Conservation (phyloP, 768 basidiomycete genomes). For the Leccinum truebloodii region DNA sequence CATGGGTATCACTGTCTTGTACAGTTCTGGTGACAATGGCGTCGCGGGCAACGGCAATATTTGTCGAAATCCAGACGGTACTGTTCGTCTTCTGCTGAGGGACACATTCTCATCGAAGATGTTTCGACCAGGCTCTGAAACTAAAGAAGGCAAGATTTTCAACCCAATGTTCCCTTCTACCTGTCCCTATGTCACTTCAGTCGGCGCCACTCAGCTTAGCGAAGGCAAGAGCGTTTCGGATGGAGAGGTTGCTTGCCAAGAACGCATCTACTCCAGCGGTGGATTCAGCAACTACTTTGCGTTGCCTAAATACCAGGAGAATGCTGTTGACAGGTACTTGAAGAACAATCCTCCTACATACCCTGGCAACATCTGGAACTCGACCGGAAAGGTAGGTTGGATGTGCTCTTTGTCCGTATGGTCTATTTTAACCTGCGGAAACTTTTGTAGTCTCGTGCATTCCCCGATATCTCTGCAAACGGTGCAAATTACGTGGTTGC, state of each 20-base stretch:
- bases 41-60: slow-evolving; percentile 36
- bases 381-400: slow-evolving; percentile 37
- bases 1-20: slow-evolving; percentile 49
- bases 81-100: neutral
- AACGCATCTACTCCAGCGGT: slow-evolving; percentile 50
- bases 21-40: slow-evolving; percentile 41
- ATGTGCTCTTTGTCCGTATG: neutral
- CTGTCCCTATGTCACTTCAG: slow-evolving; percentile 65
- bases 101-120: neutral
- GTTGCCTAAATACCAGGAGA: slow-evolving; percentile 52
- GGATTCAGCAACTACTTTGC: slow-evolving; percentile 59
- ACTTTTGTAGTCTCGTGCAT: slow-evolving; percentile 47
- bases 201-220: slow-evolving; percentile 62
- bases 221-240: slow-evolving; percentile 43
- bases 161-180: slow-evolving; percentile 50
- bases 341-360: slow-evolving; percentile 42
- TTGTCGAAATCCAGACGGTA: slow-evolving; percentile 44
- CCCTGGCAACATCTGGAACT: slow-evolving; percentile 44
- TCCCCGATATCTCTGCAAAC: slow-evolving; percentile 61
- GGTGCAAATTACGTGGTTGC: slow-evolving; percentile 37
- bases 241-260: slow-evolving; percentile 46
- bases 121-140: slow-evolving; percentile 28
- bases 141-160: slow-evolving; percentile 55
- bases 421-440: neutral
- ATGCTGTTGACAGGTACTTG: slow-evolving; percentile 49